A percentile compares a stretch with the other conserved stretches of the same genome.
Evolutionary conservation across 192 early-diverging fungal genomes (phyloP).

Genomic region (Coemansia sp.): DNA sequence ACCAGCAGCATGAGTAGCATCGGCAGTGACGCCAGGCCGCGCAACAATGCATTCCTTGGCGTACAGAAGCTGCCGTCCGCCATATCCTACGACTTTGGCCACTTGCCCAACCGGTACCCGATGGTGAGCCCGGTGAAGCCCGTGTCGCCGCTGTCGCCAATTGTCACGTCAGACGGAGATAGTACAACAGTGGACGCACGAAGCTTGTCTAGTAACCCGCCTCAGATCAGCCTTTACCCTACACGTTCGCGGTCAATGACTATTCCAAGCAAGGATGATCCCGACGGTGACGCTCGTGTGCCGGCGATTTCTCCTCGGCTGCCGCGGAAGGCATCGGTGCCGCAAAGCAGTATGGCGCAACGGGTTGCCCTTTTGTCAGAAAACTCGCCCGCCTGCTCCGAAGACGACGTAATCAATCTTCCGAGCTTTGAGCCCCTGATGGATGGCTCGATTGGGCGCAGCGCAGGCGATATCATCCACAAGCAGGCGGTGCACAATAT

Average conservation of each 20-base stretch:
- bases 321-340: slow-evolving; percentile 19
- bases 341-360: slow-evolving; percentile 5
- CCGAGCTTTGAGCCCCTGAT: slow-evolving; percentile 33
- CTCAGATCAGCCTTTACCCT: neutral
- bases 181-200: neutral
- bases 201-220: neutral
- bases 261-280: slow-evolving; percentile 21
- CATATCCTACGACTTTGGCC: slow-evolving; percentile 9
- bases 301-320: neutral
- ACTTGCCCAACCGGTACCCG: slow-evolving; percentile 4
- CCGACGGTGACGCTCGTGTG: neutral
- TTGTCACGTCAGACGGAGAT: neutral
- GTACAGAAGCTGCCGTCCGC: neutral
- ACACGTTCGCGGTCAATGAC: slow-evolving; percentile 49
- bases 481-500: slow-evolving; percentile 45
- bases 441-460: slow-evolving; percentile 11
- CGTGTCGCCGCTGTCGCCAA: neutral
- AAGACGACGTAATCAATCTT: slow-evolving; percentile 22
- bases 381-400: slow-evolving; percentile 8
- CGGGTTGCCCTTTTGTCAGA: slow-evolving; percentile 4
- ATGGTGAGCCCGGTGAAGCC: slow-evolving; percentile 1
- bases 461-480: slow-evolving; percentile 42
- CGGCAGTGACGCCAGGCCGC: neutral
- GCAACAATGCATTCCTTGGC: neutral
- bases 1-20: neutral